Evolutionary conservation across 495 filamentous ascomycete genomes (phyloP).

Genomic region (Penicillium pancosmium): DNA sequence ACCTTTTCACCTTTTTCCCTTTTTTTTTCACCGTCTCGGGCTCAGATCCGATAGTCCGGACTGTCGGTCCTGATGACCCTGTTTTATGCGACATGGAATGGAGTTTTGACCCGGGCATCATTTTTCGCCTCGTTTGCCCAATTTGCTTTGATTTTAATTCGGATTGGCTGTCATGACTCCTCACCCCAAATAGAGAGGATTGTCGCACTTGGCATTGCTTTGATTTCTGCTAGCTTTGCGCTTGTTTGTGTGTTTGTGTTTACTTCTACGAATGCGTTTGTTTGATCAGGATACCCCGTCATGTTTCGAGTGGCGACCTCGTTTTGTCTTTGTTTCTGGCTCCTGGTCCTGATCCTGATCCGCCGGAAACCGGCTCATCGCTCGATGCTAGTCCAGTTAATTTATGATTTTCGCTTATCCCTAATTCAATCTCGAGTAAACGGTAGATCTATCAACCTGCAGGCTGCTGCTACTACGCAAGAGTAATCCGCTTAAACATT

Average conservation of each 20-base stretch:
- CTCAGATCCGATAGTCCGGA: background rate
- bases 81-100: slow-evolving; percentile 29
- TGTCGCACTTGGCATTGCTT: background rate
- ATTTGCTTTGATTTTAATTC: background rate
- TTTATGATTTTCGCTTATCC: background rate
- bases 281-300: slow-evolving; percentile 45
- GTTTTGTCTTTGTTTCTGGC: slow-evolving; percentile 25
- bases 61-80: background rate
- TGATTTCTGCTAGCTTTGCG: background rate
- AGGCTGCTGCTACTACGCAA: background rate
- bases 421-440: background rate
- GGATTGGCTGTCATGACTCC: background rate
- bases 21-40: background rate
- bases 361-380: background rate
- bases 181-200: background rate
- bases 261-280: slow-evolving; percentile 1
- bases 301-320: slow-evolving; percentile 30
- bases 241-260: slow-evolving; percentile 6
- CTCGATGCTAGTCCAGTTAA: slow-evolving; percentile 10
- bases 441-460: background rate
- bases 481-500: slow-evolving; percentile 57
- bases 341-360: slow-evolving; percentile 16
- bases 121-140: background rate
- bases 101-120: slow-evolving; percentile 10
- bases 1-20: background rate